phyloP scores from a whole-genome alignment of 108 stramenopile genomes.

The Stephanodiscus triporus region DNA sequence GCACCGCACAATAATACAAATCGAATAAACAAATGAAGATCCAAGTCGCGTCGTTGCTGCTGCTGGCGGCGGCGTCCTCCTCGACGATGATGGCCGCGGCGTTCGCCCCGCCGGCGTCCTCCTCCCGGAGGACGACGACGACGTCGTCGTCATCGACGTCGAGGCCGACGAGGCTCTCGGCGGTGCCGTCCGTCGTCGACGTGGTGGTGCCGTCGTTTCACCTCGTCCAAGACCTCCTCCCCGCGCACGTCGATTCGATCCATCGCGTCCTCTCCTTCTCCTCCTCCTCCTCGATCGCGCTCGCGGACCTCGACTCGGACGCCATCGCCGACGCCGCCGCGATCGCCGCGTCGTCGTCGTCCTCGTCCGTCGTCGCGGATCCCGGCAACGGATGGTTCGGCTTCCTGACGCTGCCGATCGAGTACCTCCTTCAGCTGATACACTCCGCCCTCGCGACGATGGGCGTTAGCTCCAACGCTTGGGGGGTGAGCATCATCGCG shows the following conservation, averaged over 20 bases:
- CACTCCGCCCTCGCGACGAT: conserved; percentile 60
- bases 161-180: conserved; percentile 19
- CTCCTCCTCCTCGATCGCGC: conserved; percentile 50
- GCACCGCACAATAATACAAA: no score
- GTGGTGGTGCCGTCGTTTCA: no score
- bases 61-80: conserved; percentile 10
- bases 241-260: conserved; percentile 55
- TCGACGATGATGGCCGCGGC: conserved; percentile 42
- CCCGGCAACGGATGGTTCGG: conserved; percentile 90
- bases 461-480: conserved; percentile 77
- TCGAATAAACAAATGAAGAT: no score
- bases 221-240: no score
- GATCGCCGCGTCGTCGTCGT: conserved; percentile 31
- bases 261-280: conserved; percentile 66
- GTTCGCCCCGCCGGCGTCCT: conserved; percentile 53
- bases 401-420: conserved; percentile 79
- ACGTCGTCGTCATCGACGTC: conserved; percentile 28
- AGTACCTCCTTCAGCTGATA: conserved; percentile 62
- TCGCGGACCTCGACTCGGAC: conserved; percentile 56
- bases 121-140: not conserved
- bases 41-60: not conserved
- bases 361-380: conserved; percentile 48
- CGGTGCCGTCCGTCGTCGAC: conserved; percentile 47
- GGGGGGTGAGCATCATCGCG: conserved; percentile 92
- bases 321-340: conserved; percentile 40